Evolutionary conservation across 306 rosid species (phyloP).

Genomic region (Quercus glauca): DNA sequence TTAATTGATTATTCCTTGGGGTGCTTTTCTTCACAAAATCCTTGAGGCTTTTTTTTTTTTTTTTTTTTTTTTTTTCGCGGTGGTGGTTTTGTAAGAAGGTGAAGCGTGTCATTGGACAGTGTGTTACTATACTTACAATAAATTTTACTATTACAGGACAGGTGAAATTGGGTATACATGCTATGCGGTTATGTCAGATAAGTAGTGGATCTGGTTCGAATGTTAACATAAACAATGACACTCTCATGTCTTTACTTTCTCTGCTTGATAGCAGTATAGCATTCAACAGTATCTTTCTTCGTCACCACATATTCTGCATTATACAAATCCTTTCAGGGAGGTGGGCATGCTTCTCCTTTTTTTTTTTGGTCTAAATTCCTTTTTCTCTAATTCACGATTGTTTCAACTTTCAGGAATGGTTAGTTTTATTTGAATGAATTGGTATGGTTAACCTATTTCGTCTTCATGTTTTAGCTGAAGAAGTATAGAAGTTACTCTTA

Average conservation of each 20-base stretch:
- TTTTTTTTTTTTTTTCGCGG: not conserved
- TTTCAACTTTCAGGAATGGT: not conserved
- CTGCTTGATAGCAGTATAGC: conserved; percentile 72
- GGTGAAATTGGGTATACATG: conserved; percentile 76
- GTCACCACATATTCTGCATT: conserved; percentile 86
- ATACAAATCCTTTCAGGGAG: conserved; percentile 88
- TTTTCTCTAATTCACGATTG: not conserved
- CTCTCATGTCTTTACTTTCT: conserved; percentile 63
- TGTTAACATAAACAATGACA: conserved; percentile 51
- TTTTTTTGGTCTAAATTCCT: not conserved
- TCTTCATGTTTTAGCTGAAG: not conserved
- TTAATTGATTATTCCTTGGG: not conserved
- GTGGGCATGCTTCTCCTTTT: conserved; percentile 28
- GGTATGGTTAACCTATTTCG: not conserved
- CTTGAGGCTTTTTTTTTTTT: not conserved
- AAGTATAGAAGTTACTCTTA: not conserved
- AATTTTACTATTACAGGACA: conserved; percentile 67
- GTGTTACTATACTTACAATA: not conserved
- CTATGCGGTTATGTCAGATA: conserved; percentile 78
- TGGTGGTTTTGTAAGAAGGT: not conserved
- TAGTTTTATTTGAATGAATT: not conserved
- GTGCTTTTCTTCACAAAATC: not conserved
- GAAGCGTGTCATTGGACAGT: not conserved
- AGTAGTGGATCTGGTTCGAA: conserved; percentile 49
- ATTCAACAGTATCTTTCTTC: conserved; percentile 80